These are phyloP conservation scores for Agaricales sp. DNA, from an alignment of 1,284 basidiomycete genomes.

Conservation along the genomic window DNA sequence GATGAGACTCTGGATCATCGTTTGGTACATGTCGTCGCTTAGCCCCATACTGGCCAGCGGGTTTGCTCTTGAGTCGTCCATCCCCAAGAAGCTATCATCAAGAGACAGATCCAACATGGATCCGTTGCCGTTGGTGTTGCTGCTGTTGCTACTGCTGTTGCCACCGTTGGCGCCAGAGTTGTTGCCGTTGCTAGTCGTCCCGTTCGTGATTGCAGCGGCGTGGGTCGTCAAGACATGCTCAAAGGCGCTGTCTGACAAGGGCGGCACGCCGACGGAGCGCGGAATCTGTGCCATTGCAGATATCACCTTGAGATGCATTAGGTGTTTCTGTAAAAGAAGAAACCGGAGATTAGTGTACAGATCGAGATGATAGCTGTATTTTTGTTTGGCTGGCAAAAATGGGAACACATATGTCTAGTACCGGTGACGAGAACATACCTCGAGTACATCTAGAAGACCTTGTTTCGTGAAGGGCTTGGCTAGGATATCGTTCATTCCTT, in stretches of 20 bases:
- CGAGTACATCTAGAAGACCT: constrained; percentile 83
- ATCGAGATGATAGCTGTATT: neutral
- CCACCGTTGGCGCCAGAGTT: neutral
- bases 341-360: neutral
- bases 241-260: constrained; percentile 52
- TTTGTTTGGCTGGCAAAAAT: too few species aligned
- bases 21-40: constrained; percentile 65
- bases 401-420: too few species aligned
- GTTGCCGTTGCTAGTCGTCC: constrained; percentile 10
- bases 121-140: constrained; percentile 7
- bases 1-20: constrained; percentile 57
- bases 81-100: too few species aligned
- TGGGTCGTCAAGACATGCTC: constrained; percentile 38
- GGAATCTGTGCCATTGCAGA: constrained; percentile 72
- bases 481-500: constrained; percentile 95
- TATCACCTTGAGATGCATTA: constrained; percentile 87
- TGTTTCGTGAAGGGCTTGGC: constrained; percentile 96
- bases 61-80: constrained; percentile 47
- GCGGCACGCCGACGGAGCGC: constrained; percentile 62
- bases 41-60: constrained; percentile 67
- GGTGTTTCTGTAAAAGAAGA: constrained; percentile 58
- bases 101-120: too few species aligned
- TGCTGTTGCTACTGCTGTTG: constrained; percentile 10
- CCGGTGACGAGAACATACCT: constrained; percentile 49
- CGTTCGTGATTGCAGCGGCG: constrained; percentile 15